phyloP scores from a whole-genome alignment of 768 basidiomycete species.

The Boletus vermiculosoides region DNA sequence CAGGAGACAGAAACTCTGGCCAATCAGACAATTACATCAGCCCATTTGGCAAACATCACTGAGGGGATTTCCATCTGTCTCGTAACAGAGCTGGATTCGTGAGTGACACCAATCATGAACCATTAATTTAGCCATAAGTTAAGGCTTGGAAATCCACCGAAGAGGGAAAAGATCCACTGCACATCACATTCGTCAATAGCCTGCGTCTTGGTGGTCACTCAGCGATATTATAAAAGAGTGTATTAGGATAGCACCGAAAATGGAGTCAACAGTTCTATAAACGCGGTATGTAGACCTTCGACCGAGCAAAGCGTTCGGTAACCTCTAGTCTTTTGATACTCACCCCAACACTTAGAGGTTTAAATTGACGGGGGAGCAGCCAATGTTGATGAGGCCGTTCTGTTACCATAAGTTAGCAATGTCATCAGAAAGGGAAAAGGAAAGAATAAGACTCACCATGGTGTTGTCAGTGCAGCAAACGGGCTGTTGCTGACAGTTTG shows the following conservation, averaged over 20 bases:
- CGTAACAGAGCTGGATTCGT: not conserved
- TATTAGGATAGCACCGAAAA: not conserved
- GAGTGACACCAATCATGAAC: not conserved
- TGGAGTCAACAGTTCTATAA: not conserved
- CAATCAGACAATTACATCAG: not conserved
- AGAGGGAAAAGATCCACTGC: not conserved
- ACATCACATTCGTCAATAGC: not conserved
- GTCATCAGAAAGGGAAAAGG: not conserved
- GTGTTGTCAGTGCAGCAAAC: slow-evolving; percentile 11
- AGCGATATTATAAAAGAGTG: not conserved
- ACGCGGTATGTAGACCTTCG: not conserved
- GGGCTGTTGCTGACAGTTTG: not conserved
- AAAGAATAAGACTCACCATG: not conserved
- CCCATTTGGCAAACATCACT: not conserved
- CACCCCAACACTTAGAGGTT: not conserved
- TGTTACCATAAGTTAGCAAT: not conserved
- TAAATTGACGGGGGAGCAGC: slow-evolving; percentile 10
- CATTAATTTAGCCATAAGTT: not conserved
- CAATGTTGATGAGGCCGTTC: slow-evolving; percentile 10
- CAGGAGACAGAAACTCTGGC: no score
- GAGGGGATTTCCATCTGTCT: not conserved
- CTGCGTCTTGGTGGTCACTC: not conserved
- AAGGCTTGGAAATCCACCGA: not conserved
- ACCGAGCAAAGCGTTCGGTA: not conserved
- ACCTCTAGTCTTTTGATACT: not conserved